Evolutionary conservation across 2,329 filamentous ascomycete species (phyloP), one percentile per base, ranked within the genome.

Genomic region (Colletotrichum sp.): DNA sequence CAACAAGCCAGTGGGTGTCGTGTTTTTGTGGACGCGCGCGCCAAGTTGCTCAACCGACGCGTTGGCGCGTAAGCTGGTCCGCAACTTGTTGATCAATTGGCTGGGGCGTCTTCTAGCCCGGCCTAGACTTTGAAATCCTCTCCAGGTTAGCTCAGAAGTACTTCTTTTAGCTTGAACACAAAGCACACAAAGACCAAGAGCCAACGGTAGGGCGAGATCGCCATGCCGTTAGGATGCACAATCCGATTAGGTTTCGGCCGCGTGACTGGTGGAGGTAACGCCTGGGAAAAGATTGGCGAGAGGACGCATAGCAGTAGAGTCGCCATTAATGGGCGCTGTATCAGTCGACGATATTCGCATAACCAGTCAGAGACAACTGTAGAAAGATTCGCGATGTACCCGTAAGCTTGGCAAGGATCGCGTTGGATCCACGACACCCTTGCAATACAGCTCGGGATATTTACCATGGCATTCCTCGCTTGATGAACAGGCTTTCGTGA

Each of bases 401-500:
- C n/a, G n/a, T 52, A 49, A 44, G 44, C 72, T 68, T 72, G 65
- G 76, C 68, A 59, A 62, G 65, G 68, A 70, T 68, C 64, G 64
- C 21, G 12, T 57, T 68, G 49, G 73, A 49, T 64, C 65, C 73
- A 62, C 65, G 69, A 67, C 34, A 76, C 52, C 76, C 76, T 64
- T 77, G 76, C 49, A 69, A 60, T 65, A 69, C 26, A 68, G n/a
- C 44, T 64, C 76, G 69, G 68, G 59, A 73, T 59, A 70, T 76
- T 77, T 70, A 52, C 64, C 72, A 72, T 69, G 66, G 62, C 55
- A 52, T 71, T 44, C 26, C 39, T 55, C 32, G 60, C 52, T 75
- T 62, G 44, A n/a, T 15, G 24, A n/a, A 36, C 28, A 57, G 15
- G 39, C n/a, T 44, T 57, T 39, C 32, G 26, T 68, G 12, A 21